Base-by-base conservation (phyloP, 352 stramenopile genomes). In the Globisporangium parvum region DNA sequence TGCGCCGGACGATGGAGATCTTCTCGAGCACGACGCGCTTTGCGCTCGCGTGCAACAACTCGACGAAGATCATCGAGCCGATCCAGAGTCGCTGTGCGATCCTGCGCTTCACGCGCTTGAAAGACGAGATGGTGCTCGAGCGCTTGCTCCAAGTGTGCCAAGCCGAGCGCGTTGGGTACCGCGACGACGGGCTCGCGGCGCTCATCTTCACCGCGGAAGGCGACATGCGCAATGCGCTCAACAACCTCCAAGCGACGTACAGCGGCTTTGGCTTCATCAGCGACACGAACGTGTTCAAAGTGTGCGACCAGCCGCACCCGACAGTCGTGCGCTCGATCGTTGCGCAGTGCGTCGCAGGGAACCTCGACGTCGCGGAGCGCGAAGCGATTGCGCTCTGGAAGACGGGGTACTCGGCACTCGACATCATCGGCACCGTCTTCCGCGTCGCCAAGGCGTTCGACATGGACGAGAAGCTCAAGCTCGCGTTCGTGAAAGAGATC, bases 21-120 rank as follows among this genome's bases (percentile, higher is more conserved):
- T 99, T 98, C 71, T 98, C 95, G 47, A 86, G 84, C 59, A 98
- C 96, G 6, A 99, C 97, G 44, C 87, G 97, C 3, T 99, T 99
- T 70, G 97, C 96, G 15, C 70, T 99, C 52, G 97, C 96, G 5
- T 99, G 97, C 76, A 99, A 99, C 77, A 91, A 98, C 49, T 98
- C 87, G 23, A 99, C 94, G 26, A 99, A 99, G 82, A 98, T 99
- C 66, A 99, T 99, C 68, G 97, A 99, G 73, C 96, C 97, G 28
- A 99, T 99, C 67, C 82, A 99, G 87, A 97, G 80, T 65, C 90
- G 97, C 53, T 98, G 96, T 52, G 97, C 97, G 44, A 99, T 99
- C 64, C 71, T 99, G 31, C 93, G 97, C 4, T 99, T 98, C 75
- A 97, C 88, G 47, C 75, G 93, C 21, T 79, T 99, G 31, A 87